These are phyloP conservation scores for Inga laurina DNA, from an alignment of 306 rosid species.

Conservation along the genomic window DNA sequence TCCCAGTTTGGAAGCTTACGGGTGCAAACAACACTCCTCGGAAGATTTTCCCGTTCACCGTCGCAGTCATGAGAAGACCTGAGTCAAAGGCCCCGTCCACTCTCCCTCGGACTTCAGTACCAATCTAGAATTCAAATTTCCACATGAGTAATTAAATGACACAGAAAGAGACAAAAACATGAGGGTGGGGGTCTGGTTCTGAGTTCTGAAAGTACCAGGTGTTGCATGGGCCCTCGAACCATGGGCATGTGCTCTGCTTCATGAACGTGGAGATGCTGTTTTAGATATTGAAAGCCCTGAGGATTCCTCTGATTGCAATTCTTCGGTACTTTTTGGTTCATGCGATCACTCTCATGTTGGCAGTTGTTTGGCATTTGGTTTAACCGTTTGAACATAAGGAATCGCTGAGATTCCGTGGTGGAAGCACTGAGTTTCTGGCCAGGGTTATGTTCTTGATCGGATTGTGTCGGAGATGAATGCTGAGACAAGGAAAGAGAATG, in stretches of 20 bases:
- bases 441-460: constrained; percentile 71
- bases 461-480: constrained; percentile 75
- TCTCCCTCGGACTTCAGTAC: constrained; percentile 72
- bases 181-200: not conserved
- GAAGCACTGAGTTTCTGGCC: constrained; percentile 42
- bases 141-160: not conserved
- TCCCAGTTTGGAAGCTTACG: constrained; percentile 39
- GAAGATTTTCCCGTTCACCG: constrained; percentile 61
- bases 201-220: constrained; percentile 39
- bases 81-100: constrained; percentile 77
- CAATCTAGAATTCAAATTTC: constrained; percentile 49
- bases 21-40: constrained; percentile 82
- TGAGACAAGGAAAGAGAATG: constrained; percentile 89
- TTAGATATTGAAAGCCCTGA: constrained; percentile 48
- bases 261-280: constrained; percentile 35
- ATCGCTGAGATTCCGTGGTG: constrained; percentile 45
- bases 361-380: constrained; percentile 37
- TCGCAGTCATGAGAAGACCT: constrained; percentile 66
- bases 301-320: constrained; percentile 33
- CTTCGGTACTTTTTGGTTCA: constrained; percentile 32
- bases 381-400: constrained; percentile 39
- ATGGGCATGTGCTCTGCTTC: constrained; percentile 28
- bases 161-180: not conserved
- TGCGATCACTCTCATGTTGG: constrained; percentile 32
- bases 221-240: constrained; percentile 46